phyloP scores from a whole-genome alignment of 176 grass and related monocot species.

The Microstegium vimineum region DNA sequence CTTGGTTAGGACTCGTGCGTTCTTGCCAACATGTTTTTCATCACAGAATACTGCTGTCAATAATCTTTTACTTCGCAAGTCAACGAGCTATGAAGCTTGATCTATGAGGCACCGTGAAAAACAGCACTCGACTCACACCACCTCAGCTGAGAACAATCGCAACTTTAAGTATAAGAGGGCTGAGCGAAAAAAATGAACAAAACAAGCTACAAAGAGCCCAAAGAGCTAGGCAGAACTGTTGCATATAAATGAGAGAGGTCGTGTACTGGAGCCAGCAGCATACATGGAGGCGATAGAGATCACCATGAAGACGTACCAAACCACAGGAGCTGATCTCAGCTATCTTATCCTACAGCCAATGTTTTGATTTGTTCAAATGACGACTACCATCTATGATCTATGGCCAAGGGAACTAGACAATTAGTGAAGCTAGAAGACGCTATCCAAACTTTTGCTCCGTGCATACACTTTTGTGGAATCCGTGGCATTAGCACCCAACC shows the following conservation, averaged over 20 bases:
- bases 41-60: too few relatives aligned
- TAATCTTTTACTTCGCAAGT: background rate
- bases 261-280: too few relatives aligned
- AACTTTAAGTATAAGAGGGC: background rate
- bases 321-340: background rate
- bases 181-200: background rate
- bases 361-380: background rate
- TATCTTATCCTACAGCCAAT: background rate
- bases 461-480: background rate
- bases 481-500: background rate
- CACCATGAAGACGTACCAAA: background rate
- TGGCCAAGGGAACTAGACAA: background rate
- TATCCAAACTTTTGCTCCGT: background rate
- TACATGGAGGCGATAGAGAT: too few relatives aligned
- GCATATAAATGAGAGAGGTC: too few relatives aligned
- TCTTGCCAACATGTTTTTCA: background rate
- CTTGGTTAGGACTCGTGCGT: background rate
- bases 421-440: background rate
- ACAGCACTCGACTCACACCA: background rate
- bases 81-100: background rate
- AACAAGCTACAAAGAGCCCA: background rate
- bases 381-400: background rate
- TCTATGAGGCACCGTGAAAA: background rate
- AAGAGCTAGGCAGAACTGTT: background rate
- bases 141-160: background rate